Evolutionary conservation across 345 rosid species (phyloP).

Genomic region (Gossypium rotundifolium): DNA sequence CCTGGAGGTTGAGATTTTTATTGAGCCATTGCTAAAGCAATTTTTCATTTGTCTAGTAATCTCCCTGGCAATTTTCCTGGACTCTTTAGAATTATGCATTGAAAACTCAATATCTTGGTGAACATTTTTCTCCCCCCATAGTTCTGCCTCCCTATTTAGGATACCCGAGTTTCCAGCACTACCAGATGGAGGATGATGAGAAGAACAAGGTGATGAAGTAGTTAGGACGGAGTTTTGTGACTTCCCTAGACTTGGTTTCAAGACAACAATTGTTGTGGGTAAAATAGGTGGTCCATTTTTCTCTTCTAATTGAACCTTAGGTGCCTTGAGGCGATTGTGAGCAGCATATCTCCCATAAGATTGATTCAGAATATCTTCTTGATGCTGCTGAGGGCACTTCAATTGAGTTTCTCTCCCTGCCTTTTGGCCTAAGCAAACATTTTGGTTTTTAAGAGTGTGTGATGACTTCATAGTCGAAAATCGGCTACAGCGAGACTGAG

Average conservation of each 20-base stretch:
- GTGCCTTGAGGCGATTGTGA: slow-evolving; percentile 25
- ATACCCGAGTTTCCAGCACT: slow-evolving; percentile 24
- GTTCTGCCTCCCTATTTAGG: slow-evolving; percentile 28
- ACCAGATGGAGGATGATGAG: slow-evolving; percentile 44
- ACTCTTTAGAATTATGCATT: slow-evolving; percentile 56
- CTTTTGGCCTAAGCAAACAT: slow-evolving; percentile 25
- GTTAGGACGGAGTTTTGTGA: slow-evolving; percentile 33
- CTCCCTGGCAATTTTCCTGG: slow-evolving; percentile 60
- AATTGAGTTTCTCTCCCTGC: slow-evolving; percentile 32
- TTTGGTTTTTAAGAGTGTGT: slow-evolving; percentile 25
- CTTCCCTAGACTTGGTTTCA: slow-evolving; percentile 80
- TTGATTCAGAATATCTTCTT: slow-evolving; percentile 23
- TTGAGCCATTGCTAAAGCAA: slow-evolving; percentile 31
- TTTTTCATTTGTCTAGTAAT: slow-evolving; percentile 60
- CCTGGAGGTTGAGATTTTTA: slow-evolving; percentile 40
- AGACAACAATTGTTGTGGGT: slow-evolving; percentile 82
- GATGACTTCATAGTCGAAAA: slow-evolving; percentile 37
- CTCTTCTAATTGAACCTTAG: slow-evolving; percentile 37
- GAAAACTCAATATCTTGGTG: slow-evolving; percentile 37
- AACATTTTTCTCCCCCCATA: slow-evolving; percentile 36
- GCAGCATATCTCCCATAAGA: slow-evolving; percentile 28
- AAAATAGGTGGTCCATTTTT: slow-evolving; percentile 28
- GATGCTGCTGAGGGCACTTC: slow-evolving; percentile 29
- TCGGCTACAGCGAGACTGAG: slow-evolving; percentile 38
- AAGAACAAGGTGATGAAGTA: slow-evolving; percentile 44